Evolutionary conservation across 805 yeast species (phyloP), one percentile per base, ranked within the genome.

Genomic region (Saturnispora saitoi): DNA sequence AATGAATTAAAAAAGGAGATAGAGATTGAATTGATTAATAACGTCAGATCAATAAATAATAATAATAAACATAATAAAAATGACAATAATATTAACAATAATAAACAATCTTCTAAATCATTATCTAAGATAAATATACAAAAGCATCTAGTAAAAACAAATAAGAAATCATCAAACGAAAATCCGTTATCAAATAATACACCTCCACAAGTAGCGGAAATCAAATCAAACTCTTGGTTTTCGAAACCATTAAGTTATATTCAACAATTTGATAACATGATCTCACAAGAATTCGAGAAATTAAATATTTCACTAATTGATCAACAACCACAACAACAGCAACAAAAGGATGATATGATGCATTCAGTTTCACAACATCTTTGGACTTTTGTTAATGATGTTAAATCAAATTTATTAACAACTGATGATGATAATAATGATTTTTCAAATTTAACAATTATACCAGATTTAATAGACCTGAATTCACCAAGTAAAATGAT

Each of bases 231-330:
- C 11, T 34, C 61, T 47, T 67, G 56, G 64, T 58, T 65, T 36
- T 62, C 78, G 3, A 80, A 75, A 55, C 84, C 88, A 1, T 67
- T 83, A 40, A 75, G 71, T 42, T 68, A 81, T 45, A 70, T 83
- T 42, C 86, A 80, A 55, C 86, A 80, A 52, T 74, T 83, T 57
- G 91, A 83, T 60, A 78, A 75, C 47, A 68, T 81, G 62, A 66
- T 83, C 30, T 86, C 79, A 58, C 75, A 72, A 49, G 89, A 83
- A 59, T 69, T 83, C 49, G 89, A 82, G 54, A 78, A 73, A 52
- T 64, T 74, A 22, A 66, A 72, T 38, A 57, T 68, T 17, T 63
- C 70, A 54, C 67, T 54, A 20, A 58, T 53, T 26, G 58, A 54
- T 10, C 51, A 50, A 22, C 12, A 26, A 42, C 28, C 24, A 30